phyloP scores from a whole-genome alignment of 1,284 basidiomycete species.

The Cryptococcus sp. region DNA sequence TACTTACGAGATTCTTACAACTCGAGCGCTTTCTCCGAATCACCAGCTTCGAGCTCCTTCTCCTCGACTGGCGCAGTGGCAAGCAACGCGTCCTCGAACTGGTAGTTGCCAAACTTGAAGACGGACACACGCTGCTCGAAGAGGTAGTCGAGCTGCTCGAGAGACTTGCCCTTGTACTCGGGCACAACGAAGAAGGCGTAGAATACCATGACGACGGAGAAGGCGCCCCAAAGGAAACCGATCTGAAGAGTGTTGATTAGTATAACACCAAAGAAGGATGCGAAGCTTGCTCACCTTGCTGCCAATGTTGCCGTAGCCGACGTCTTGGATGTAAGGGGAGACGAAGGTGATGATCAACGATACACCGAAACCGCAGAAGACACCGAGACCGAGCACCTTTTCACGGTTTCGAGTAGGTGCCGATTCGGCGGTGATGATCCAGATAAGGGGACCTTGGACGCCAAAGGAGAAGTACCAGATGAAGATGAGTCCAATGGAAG shows the following conservation, averaged over 20 bases:
- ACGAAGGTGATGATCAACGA: constrained; percentile 25
- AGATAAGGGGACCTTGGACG: constrained; percentile 24
- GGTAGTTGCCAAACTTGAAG: constrained; percentile 11
- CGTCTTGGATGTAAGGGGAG: constrained; percentile 29
- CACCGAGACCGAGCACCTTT: constrained; percentile 20
- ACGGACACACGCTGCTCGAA: constrained; percentile 7
- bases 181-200: constrained; percentile 24
- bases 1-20: neutral
- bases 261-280: neutral
- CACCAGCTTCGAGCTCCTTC: neutral
- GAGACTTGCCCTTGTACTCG: constrained; percentile 16
- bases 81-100: constrained; percentile 20
- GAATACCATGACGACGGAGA: constrained; percentile 20
- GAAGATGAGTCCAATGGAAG: constrained; percentile 32
- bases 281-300: constrained; percentile 10
- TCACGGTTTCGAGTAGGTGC: constrained; percentile 25
- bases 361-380: constrained; percentile 27
- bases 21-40: constrained; percentile 5
- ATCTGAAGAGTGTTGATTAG: neutral
- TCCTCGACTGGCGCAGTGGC: constrained; percentile 4
- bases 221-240: constrained; percentile 26
- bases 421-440: constrained; percentile 24
- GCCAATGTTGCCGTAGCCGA: constrained; percentile 19
- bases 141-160: constrained; percentile 23
- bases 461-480: constrained; percentile 30